Percentiles rank a stretch among this genome's conserved stretches.
phyloP scores from a whole-genome alignment of 1,284 basidiomycete genomes.

The Melampsora larici-populina region DNA sequence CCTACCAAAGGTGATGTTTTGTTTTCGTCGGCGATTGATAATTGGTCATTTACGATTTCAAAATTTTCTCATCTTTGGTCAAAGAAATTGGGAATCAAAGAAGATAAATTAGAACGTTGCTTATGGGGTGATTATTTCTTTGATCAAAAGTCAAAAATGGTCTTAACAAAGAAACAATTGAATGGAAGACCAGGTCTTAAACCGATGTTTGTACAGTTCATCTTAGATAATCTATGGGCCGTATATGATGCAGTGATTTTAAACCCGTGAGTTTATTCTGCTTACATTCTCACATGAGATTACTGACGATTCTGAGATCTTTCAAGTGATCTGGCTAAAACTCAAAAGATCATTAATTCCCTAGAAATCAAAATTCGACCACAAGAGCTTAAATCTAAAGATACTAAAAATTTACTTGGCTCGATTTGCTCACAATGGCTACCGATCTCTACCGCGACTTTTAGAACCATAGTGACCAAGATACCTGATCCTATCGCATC shows the following conservation, averaged over 20 bases:
- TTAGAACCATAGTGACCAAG: slow-evolving; percentile 86
- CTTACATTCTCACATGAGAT: slow-evolving; percentile 45
- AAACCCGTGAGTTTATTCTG: too few species aligned
- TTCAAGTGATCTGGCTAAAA: slow-evolving; percentile 78
- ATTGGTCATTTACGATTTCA: slow-evolving; percentile 94
- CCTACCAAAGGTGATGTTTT: slow-evolving; percentile 94
- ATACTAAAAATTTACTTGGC: slow-evolving; percentile 75
- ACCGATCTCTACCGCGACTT: slow-evolving; percentile 85
- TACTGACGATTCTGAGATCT: slow-evolving; percentile 24
- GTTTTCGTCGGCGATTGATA: slow-evolving; percentile 93
- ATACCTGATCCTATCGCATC: slow-evolving; percentile 81
- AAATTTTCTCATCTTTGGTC: slow-evolving; percentile 92
- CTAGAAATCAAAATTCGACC: slow-evolving; percentile 79
- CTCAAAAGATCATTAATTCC: slow-evolving; percentile 80
- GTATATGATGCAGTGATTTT: slow-evolving; percentile 84
- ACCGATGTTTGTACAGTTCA: slow-evolving; percentile 97
- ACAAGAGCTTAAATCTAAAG: slow-evolving; percentile 87
- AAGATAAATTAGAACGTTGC: too few species aligned
- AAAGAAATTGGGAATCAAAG: too few species aligned
- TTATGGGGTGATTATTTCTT: too few species aligned
- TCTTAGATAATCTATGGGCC: slow-evolving; percentile 95
- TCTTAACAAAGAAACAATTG: slow-evolving; percentile 83
- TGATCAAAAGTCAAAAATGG: slow-evolving; percentile 91
- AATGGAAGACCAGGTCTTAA: slow-evolving; percentile 67
- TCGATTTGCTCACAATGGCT: slow-evolving; percentile 95